Base-by-base conservation (phyloP, 1,284 basidiomycete genomes). In the Farysia itapuensis region DNA sequence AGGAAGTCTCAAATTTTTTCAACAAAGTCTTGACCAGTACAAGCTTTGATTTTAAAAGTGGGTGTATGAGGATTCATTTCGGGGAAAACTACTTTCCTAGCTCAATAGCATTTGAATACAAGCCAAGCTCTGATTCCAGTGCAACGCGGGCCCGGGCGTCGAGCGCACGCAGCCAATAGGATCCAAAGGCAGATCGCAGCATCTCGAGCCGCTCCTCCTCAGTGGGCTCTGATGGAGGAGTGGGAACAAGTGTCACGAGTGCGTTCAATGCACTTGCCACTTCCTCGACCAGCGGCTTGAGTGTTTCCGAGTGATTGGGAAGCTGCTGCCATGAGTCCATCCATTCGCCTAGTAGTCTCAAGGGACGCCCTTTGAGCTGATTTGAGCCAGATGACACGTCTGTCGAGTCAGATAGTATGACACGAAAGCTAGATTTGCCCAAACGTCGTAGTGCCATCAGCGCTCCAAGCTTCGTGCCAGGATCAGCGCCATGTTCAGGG, bases 381-480 rank as follows among this genome's bases (percentile, higher is more conserved):
- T 54, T 37, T 13, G 39, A 32, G 18, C 35, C 37, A 12, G 51
- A 52, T 16, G 49, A 43, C 30, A 56, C 42, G 31, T 47, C 43
- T 22, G 51, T 31, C 22, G 53, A 48, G 19, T 24, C 38, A 11
- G 52, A 51, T n/a, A 72, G 58, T 2, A 72, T 32, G n/a, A 60
- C 52, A 19, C 61, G 61, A 51, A 72, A 64, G 29, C 65, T 64
- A 26, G 65, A 57, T 26, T 60, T 64, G 20, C 73, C 73, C 11
- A 75, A 48, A 11, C 57, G 48, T 24, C 70, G 47, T 5, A 75
- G 45, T 7, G 65, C 72, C 44, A 74, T 57, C 13, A 75, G 43
- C 5, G 72, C 71, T 20, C 74, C 74, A 16, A 75, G 56, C 43
- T 74, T 76, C 4, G 74, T 72, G 1, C 63, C 63, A 0, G 58